These are phyloP conservation scores for Phaffia rhodozyma DNA, from an alignment of 1,284 basidiomycete species.

Conservation along the genomic window DNA sequence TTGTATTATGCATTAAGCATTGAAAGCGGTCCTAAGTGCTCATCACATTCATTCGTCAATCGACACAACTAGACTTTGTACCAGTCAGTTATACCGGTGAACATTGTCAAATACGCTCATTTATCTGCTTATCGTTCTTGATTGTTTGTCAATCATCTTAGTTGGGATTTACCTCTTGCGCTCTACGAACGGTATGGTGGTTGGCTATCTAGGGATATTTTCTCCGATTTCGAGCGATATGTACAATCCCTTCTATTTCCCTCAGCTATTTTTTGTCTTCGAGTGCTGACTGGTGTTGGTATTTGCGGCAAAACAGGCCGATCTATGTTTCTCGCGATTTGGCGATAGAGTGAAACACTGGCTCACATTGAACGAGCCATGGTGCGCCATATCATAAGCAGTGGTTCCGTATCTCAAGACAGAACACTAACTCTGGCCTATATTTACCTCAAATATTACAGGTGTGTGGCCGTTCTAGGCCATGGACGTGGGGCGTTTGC, in stretches of 20 bases:
- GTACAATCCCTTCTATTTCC: too few species aligned
- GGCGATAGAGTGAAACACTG: constrained; percentile 65
- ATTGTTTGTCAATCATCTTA: constrained; percentile 1
- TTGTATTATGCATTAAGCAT: not conserved
- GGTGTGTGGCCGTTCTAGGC: not conserved
- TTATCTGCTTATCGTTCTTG: not conserved
- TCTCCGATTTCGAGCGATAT: constrained; percentile 2
- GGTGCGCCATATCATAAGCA: constrained; percentile 56
- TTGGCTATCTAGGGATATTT: constrained; percentile 41
- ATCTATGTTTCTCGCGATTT: constrained; percentile 57
- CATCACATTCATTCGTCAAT: not conserved
- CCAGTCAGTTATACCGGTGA: too few species aligned
- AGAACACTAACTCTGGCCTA: not conserved
- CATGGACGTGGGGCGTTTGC: constrained; percentile 47
- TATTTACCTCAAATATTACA: constrained; percentile 9
- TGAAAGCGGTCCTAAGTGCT: too few species aligned
- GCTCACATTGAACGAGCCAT: constrained; percentile 42
- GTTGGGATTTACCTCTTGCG: constrained; percentile 60
- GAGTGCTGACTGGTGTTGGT: constrained; percentile 51
- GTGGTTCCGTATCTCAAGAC: constrained; percentile 29
- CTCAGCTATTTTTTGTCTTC: constrained; percentile 28
- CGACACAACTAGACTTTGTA: too few species aligned
- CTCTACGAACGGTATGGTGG: constrained; percentile 60
- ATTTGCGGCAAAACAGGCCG: constrained; percentile 45
- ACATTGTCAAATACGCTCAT: not conserved